phyloP scores from a whole-genome alignment of 2,329 filamentous ascomycete species.

The Aspergillus awamori region DNA sequence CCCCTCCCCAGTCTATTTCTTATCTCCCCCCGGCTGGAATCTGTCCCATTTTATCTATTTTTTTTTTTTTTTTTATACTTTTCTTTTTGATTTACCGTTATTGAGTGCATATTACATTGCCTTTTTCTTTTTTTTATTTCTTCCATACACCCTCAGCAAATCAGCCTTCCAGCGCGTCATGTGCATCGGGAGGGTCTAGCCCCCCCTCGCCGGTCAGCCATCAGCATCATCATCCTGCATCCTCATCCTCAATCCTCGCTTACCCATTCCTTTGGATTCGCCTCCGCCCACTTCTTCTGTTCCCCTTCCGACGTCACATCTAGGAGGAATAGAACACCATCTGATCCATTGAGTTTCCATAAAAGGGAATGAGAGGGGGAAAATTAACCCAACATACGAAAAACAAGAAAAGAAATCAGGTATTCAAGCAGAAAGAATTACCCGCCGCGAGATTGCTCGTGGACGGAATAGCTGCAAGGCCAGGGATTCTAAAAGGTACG shows the following conservation, averaged over 20 bases:
- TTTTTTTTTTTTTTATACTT: background rate
- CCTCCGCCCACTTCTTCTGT: background rate
- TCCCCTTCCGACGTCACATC: background rate
- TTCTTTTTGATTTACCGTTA: conserved; percentile 3
- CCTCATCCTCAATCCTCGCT: background rate
- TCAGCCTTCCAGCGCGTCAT: conserved; percentile 27
- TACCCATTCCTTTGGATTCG: background rate
- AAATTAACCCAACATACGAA: no score
- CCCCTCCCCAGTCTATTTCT: background rate
- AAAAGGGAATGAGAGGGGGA: no score
- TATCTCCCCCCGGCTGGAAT: no score
- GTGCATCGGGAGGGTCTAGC: conserved; percentile 38
- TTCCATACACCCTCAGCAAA: background rate
- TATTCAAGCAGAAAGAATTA: no score
- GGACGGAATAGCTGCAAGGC: no score
- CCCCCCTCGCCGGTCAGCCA: conserved; percentile 13
- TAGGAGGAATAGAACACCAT: no score
- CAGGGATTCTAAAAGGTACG: no score
- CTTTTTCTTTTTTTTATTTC: background rate
- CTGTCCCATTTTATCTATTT: background rate
- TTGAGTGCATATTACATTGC: background rate
- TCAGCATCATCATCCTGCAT: background rate
- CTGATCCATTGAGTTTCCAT: no score
- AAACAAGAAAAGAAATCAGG: no score
- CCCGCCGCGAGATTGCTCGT: no score